A percentile compares a stretch with the other conserved stretches of the same genome.
These are phyloP conservation scores for Tagetes erecta DNA, from an alignment of 129 eudicot species.

Conservation along the genomic window DNA sequence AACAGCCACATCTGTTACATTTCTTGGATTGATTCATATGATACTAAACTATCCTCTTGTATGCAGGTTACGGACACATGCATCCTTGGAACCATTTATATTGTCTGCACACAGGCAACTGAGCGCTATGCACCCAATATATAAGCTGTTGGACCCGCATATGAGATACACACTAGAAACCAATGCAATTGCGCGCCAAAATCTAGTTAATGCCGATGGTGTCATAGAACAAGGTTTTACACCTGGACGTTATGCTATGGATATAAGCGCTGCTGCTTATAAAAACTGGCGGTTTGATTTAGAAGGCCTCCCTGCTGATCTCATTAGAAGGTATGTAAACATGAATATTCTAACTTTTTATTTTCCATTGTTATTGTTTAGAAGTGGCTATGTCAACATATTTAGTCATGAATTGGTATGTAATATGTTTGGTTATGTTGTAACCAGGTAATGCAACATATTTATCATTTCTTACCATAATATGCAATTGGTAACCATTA, in stretches of 20 bases:
- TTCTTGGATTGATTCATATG: not conserved
- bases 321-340: conserved; percentile 63
- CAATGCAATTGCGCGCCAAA: conserved; percentile 81
- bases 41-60: not conserved
- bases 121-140: conserved; percentile 90
- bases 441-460: no score
- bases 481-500: no score
- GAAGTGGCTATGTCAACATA: not conserved
- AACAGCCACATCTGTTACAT: not conserved
- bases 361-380: not conserved
- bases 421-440: no score
- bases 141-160: conserved; percentile 89
- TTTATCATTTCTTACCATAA: no score
- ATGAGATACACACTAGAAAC: conserved; percentile 95
- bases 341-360: not conserved
- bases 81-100: conserved; percentile 88
- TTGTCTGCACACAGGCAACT: conserved; percentile 88
- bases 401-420: not conserved
- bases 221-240: conserved; percentile 82
- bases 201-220: conserved; percentile 72
- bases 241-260: conserved; percentile 93
- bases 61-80: conserved; percentile 85
- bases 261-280: conserved; percentile 85
- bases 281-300: conserved; percentile 79
- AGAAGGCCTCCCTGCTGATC: conserved; percentile 91